Evolutionary conservation across 2,329 filamentous ascomycete genomes (phyloP), one percentile per base, ranked within the genome.

Genomic region (Phoma sp.): DNA sequence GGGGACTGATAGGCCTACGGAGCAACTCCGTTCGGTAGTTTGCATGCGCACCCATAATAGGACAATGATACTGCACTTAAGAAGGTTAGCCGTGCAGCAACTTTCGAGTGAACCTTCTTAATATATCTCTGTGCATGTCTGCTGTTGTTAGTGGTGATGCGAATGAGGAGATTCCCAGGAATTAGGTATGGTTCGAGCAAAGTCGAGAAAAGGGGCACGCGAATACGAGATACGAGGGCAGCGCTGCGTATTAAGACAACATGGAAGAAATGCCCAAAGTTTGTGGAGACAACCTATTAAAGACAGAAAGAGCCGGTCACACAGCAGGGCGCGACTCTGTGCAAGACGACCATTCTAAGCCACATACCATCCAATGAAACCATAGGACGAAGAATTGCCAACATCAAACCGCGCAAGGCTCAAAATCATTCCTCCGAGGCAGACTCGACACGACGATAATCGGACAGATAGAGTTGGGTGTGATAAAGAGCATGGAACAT

Each of bases 21-120:
- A 54, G 51, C 51, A 48, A 23, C 51, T 54, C 51, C 51, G 51
- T 39, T 30, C 39, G 51, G 50, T 14, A 37, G 23, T 10, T 30
- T 12, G 34, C 34, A 28, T 20, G 15, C 21, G 33, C n/a, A n/a
- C 23, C 45, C 39, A n/a, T 10, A 47, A 34, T 26, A 48, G 38
- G 43, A 39, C 48, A 54, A 9, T 33, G 51, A 54, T 26, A 33
- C 45, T 37, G 38, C 38, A 40, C 38, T 7, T 21, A 47, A 47
- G 38, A 14, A 18, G 50, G 15, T 25, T 54, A 54, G 45, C 12
- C 17, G 45, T 33, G 26, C 21, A 30, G 17, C n/a, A 15, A 47
- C 14, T 12, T 42, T 15, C 15, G 15, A 23, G 18, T 11, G 23
- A 26, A 12, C 5, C 23, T 25, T 15, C 12, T 17, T 30, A 4